These are phyloP conservation scores for Gossypioides kirkii DNA, from an alignment of 345 rosid genomes.

Conservation along the genomic window DNA sequence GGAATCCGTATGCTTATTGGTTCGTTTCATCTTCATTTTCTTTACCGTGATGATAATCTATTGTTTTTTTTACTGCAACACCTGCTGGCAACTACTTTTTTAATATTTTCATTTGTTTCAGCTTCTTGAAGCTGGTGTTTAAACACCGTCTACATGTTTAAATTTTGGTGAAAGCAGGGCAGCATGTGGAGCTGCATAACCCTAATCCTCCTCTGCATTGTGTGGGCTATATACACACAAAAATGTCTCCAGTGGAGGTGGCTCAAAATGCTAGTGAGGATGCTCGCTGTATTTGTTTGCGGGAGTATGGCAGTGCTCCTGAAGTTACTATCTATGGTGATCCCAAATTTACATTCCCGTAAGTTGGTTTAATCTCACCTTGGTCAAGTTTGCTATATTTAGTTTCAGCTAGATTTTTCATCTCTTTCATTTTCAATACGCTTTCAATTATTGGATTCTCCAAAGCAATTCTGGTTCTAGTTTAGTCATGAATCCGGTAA, in stretches of 20 bases:
- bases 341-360: slow-evolving; percentile 91
- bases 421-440: not conserved
- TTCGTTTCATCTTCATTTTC: slow-evolving; percentile 26
- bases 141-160: slow-evolving; percentile 6
- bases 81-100: not conserved
- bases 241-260: slow-evolving; percentile 92
- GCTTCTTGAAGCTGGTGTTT: not conserved
- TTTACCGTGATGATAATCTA: not conserved
- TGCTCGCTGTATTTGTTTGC: slow-evolving; percentile 75
- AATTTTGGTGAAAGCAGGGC: slow-evolving; percentile 58
- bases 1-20: slow-evolving; percentile 97
- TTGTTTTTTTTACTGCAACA: not conserved
- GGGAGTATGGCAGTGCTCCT: slow-evolving; percentile 93
- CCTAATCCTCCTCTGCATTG: slow-evolving; percentile 81
- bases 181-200: slow-evolving; percentile 98
- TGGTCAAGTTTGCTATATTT: not conserved
- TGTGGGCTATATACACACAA: slow-evolving; percentile 89
- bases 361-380: slow-evolving; percentile 28
- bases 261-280: slow-evolving; percentile 87
- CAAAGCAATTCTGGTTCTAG: not conserved
- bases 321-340: slow-evolving; percentile 78
- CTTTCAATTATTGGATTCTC: not conserved
- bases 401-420: not conserved
- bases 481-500: not conserved
- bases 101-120: not conserved